phyloP scores from a whole-genome alignment of 164 flowering plant genomes.

The Liquidambar formosana region DNA sequence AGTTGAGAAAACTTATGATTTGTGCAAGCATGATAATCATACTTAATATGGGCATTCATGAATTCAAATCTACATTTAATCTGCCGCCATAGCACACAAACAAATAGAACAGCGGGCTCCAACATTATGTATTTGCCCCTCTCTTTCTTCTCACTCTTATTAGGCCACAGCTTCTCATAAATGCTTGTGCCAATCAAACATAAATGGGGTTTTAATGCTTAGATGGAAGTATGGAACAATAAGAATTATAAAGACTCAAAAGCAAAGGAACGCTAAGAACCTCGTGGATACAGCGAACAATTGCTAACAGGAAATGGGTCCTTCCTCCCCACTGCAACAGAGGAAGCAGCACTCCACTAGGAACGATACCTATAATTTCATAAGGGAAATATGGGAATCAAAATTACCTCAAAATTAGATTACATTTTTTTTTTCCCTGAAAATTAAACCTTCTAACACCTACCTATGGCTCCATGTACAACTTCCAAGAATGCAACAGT shows the following conservation, averaged over 20 bases:
- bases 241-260: too few species aligned
- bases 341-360: conserved; percentile 65
- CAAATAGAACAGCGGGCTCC: neutral
- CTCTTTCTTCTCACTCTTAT: neutral
- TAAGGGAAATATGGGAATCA: neutral
- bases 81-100: neutral
- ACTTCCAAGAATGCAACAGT: conserved; percentile 68
- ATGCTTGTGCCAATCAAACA: too few species aligned
- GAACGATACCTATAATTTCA: conserved; percentile 60
- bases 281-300: conserved; percentile 57
- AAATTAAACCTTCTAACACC: conserved; percentile 3
- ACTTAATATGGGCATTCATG: conserved; percentile 8
- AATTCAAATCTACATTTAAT: neutral
- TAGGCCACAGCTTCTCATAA: too few species aligned
- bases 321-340: conserved; percentile 91
- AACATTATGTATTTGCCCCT: neutral
- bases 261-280: conserved; percentile 20
- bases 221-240: too few species aligned
- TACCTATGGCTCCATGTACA: conserved; percentile 79
- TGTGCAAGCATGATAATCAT: neutral
- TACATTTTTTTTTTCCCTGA: neutral
- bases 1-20: too few species aligned
- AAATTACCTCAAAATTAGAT: neutral
- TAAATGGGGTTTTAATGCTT: neutral
- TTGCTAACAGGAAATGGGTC: conserved; percentile 62